Evolutionary conservation across 352 stramenopile genomes (phyloP), one percentile per base, ranked within the genome.

Genomic region (Paralagenidium karlingii): DNA sequence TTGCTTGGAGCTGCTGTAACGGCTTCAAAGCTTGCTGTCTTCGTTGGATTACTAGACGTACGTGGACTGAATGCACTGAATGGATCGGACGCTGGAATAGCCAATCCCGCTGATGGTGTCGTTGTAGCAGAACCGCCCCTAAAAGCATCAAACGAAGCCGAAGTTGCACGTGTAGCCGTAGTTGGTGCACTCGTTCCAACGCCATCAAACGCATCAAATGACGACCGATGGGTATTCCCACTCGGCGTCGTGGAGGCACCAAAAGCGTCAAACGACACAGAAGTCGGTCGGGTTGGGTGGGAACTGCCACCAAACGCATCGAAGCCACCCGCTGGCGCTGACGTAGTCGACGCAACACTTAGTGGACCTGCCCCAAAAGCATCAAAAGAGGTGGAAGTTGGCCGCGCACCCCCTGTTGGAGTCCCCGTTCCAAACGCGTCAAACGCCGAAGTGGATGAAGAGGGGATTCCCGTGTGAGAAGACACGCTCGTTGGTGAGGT

Each of bases 221-320:
- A n/a, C n/a, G n/a, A n/a, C n/a, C n/a, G n/a, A n/a, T n/a, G n/a
- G n/a, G n/a, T n/a, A n/a, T n/a, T n/a, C n/a, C n/a, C n/a, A n/a
- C n/a, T n/a, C n/a, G n/a, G n/a, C n/a, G n/a, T n/a, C 18, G 47
- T 13, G 1, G 56, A 20, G 28, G 60, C 22, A 16, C 47, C 45
- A 22, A 71, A 63, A 5, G 65, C 59, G 46, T 61, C 60, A 49
- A 79, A 79, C 12, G 59, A 57, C 15, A 50, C 65, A 45, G 26
- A 26, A 18, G 22, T 43, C 12, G 22, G 13, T 27, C 24, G 12
- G n/a, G n/a, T n/a, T n/a, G n/a, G n/a, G n/a, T n/a, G n/a, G n/a
- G n/a, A n/a, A n/a, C n/a, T n/a, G 28, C 16, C 28, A 11, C 16
- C 16, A 18, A 40, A 40, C 19, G 34, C 16, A 24, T 24, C 34